A percentile compares a stretch with the other conserved stretches of the same genome.
Conservation (phyloP, 441 rosid species). For the Croton setiger region DNA sequence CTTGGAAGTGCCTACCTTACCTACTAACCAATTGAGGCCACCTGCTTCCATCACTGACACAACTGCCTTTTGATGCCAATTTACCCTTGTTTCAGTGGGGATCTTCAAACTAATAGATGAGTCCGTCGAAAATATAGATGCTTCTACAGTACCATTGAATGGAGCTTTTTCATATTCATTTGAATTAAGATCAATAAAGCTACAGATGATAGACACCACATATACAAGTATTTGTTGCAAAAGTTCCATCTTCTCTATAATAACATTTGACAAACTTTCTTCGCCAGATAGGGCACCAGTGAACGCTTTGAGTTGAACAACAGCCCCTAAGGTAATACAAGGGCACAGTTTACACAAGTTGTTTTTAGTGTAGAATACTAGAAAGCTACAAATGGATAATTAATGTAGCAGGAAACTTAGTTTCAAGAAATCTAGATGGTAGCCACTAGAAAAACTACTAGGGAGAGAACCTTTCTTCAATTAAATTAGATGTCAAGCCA, state of each 20-base stretch:
- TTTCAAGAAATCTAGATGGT: neutral
- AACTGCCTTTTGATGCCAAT: conserved; percentile 73
- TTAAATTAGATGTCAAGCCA: conserved; percentile 9
- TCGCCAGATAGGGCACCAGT: conserved; percentile 48
- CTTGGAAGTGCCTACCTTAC: conserved; percentile 74
- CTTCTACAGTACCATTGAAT: conserved; percentile 28
- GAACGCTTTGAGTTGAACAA: conserved; percentile 66
- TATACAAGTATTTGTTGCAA: conserved; percentile 53
- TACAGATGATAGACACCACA: conserved; percentile 56
- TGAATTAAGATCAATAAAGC: conserved; percentile 49
- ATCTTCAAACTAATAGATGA: conserved; percentile 34
- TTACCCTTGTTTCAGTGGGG: conserved; percentile 39
- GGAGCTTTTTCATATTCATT: conserved; percentile 37
- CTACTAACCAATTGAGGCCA: conserved; percentile 92
- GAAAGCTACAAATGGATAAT: neutral
- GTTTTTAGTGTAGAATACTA: neutral
- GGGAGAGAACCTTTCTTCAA: conserved; percentile 12
- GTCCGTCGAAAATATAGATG: conserved; percentile 29
- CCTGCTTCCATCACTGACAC: conserved; percentile 88
- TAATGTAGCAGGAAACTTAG: neutral
- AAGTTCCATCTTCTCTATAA: conserved; percentile 43
- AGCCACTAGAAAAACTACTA: neutral
- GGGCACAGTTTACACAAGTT: neutral
- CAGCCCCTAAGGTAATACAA: conserved; percentile 45
- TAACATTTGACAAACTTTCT: conserved; percentile 40